phyloP scores from a whole-genome alignment of 1,139 yeast species.

The Meyerozyma guilliermondii region DNA sequence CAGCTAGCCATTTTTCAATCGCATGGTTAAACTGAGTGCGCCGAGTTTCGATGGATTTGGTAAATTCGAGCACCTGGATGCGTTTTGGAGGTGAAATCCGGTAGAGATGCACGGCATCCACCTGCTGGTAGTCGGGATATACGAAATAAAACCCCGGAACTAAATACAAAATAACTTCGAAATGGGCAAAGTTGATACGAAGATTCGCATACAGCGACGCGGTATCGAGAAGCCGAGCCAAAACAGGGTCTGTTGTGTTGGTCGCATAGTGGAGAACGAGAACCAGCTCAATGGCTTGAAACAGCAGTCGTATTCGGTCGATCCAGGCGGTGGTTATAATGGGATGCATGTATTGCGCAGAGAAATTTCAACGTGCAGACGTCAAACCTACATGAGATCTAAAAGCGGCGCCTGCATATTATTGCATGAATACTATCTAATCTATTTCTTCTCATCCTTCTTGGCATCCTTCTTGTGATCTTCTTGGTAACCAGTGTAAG shows the following conservation, averaged over 20 bases:
- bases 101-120: neutral
- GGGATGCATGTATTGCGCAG: constrained; percentile 4
- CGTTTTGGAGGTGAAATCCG: neutral
- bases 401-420: neutral
- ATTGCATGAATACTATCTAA: neutral
- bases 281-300: constrained; percentile 21
- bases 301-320: constrained; percentile 6
- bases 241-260: constrained; percentile 21
- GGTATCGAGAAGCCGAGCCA: constrained; percentile 15
- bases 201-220: constrained; percentile 16
- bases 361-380: neutral
- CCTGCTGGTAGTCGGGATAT: constrained; percentile 3
- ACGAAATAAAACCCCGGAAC: constrained; percentile 14
- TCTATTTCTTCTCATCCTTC: constrained; percentile 3
- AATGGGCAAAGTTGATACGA: constrained; percentile 12
- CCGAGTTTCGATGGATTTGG: neutral
- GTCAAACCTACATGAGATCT: neutral
- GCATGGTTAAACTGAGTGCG: constrained; percentile 3
- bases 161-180: constrained; percentile 15
- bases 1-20: constrained; percentile 9
- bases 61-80: neutral
- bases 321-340: constrained; percentile 4
- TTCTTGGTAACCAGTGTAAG: constrained; percentile 7
- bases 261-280: constrained; percentile 22
- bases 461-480: constrained; percentile 3